Conservation (phyloP, 345 rosid species). For the Gossypium mustelinum region DNA sequence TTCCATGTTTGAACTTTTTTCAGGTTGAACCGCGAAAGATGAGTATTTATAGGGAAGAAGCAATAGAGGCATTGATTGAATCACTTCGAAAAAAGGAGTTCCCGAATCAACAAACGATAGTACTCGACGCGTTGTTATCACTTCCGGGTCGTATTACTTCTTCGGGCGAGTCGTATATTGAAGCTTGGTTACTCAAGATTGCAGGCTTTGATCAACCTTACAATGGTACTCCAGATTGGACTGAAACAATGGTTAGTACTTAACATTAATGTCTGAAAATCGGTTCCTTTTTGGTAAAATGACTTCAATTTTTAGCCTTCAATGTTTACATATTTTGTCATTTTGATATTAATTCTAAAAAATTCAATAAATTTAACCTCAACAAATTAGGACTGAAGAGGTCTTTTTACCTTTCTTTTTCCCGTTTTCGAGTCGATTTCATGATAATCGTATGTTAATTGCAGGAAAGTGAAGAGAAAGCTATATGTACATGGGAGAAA, state of each 20-base stretch:
- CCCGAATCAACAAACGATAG: slow-evolving; percentile 47
- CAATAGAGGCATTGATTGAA: slow-evolving; percentile 50
- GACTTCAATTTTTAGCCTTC: too few species aligned
- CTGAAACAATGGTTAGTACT: slow-evolving; percentile 37
- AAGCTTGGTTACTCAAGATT: slow-evolving; percentile 55
- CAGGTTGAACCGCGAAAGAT: slow-evolving; percentile 67
- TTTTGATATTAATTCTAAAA: too few species aligned
- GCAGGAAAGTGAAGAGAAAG: slow-evolving; percentile 58
- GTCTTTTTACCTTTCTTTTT: background rate
- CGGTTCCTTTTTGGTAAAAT: background rate
- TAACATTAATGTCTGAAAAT: background rate
- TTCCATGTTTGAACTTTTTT: slow-evolving; percentile 1
- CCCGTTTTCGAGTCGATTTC: background rate
- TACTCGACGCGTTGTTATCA: slow-evolving; percentile 42
- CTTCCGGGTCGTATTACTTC: slow-evolving; percentile 49
- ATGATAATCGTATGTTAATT: background rate
- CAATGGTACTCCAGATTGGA: slow-evolving; percentile 40
- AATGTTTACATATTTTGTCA: too few species aligned
- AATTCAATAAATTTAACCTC: too few species aligned
- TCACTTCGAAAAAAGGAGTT: slow-evolving; percentile 54
- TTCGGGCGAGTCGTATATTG: slow-evolving; percentile 42
- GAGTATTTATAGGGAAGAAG: slow-evolving; percentile 79
- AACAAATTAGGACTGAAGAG: too few species aligned
- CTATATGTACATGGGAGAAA: slow-evolving; percentile 51
- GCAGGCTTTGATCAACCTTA: slow-evolving; percentile 58